These are phyloP conservation scores for Dalechampia spathulata DNA, from an alignment of 441 rosid species.

Conservation along the genomic window DNA sequence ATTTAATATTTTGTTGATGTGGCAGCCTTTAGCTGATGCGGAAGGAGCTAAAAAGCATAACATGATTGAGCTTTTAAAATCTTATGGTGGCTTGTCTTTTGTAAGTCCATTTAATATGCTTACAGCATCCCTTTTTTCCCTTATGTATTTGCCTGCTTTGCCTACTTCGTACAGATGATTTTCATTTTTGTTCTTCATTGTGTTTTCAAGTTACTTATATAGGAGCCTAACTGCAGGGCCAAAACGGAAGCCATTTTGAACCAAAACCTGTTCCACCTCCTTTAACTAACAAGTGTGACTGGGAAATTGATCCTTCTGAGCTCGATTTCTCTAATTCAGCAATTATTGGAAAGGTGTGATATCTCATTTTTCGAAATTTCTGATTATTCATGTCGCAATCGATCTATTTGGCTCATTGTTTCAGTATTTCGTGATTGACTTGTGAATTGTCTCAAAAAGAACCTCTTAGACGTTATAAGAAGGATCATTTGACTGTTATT, in stretches of 20 bases:
- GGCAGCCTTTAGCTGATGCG: conserved; percentile 96
- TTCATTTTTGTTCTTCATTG: conserved; percentile 1
- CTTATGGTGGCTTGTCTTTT: conserved; percentile 83
- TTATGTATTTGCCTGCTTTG: too few relatives aligned
- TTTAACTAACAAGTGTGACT: conserved; percentile 90
- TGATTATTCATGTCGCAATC: background rate
- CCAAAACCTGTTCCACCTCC: conserved; percentile 95
- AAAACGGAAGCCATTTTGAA: conserved; percentile 97
- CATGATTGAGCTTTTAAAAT: conserved; percentile 70
- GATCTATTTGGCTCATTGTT: background rate
- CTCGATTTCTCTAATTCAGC: conserved; percentile 71
- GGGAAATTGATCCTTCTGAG: conserved; percentile 99
- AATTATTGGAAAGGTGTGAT: conserved; percentile 77
- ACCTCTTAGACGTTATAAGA: too few relatives aligned
- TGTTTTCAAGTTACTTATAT: conserved; percentile 3
- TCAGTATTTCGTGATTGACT: background rate
- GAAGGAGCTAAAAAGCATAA: conserved; percentile 85
- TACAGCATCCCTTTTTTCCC: too few relatives aligned
- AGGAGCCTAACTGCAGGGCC: conserved; percentile 52
- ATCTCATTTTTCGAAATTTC: conserved; percentile 1
- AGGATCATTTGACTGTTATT: background rate
- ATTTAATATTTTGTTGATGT: background rate
- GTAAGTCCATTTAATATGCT: conserved; percentile 62
- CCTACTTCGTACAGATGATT: too few relatives aligned
- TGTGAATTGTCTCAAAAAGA: background rate